These are phyloP conservation scores for Pyrenochaeta sp. DNA, from an alignment of 2,329 filamentous ascomycete genomes.

Conservation along the genomic window DNA sequence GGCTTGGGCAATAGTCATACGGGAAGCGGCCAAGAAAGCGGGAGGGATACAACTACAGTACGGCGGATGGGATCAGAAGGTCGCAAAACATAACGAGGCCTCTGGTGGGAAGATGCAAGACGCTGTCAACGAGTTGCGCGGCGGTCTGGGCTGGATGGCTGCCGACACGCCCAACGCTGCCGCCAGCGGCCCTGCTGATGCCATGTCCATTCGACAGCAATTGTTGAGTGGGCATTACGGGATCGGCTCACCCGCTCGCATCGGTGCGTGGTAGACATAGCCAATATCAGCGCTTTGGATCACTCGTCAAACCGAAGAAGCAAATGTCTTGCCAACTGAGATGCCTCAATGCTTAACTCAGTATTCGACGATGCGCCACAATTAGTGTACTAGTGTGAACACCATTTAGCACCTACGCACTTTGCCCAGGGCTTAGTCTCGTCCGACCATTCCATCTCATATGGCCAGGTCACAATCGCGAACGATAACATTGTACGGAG, in stretches of 20 bases:
- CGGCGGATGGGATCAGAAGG: constrained; percentile 88
- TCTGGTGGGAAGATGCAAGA: constrained; percentile 82
- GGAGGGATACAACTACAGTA: constrained; percentile 90
- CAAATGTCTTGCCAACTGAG: neutral
- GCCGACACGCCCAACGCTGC: constrained; percentile 41
- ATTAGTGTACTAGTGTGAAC: neutral
- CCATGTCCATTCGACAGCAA: constrained; percentile 54
- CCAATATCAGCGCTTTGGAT: neutral
- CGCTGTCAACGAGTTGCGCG: constrained; percentile 79
- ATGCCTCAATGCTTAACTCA: neutral
- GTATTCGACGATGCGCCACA: neutral
- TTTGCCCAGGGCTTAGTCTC: neutral
- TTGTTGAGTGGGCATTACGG: constrained; percentile 66
- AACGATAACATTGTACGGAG: constrained; percentile 30
- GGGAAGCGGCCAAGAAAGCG: constrained; percentile 88
- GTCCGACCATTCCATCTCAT: constrained; percentile 5
- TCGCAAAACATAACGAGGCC: constrained; percentile 86
- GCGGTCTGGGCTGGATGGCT: constrained; percentile 81
- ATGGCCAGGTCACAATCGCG: constrained; percentile 17
- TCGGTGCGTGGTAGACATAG: constrained; percentile 62
- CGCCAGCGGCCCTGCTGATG: constrained; percentile 33
- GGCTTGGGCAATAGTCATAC: constrained; percentile 91
- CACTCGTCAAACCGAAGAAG: constrained; percentile 2
- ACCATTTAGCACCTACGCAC: neutral
- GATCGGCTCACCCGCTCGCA: constrained; percentile 61